Conservation (phyloP, 768 basidiomycete species). For the Collybia mongolica region DNA sequence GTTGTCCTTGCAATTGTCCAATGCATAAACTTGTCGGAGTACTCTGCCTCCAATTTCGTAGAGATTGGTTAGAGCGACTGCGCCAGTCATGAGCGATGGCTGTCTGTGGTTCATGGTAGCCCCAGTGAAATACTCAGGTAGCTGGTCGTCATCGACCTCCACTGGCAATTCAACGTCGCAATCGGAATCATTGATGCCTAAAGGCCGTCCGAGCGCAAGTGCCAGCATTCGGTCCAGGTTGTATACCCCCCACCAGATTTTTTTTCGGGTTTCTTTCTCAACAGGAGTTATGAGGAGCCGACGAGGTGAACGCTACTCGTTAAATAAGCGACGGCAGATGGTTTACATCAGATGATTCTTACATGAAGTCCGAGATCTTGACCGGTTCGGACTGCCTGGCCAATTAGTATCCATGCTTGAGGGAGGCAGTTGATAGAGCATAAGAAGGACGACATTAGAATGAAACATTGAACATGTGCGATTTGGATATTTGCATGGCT, state of each 20-base stretch:
- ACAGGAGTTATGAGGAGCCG: slow-evolving; percentile 66
- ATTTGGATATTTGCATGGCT: slow-evolving; percentile 84
- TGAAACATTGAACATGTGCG: slow-evolving; percentile 87
- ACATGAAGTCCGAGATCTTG: slow-evolving; percentile 94
- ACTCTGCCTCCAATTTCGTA: slow-evolving; percentile 87
- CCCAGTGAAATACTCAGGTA: slow-evolving; percentile 72
- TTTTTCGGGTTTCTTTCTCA: slow-evolving; percentile 86
- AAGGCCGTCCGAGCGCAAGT: slow-evolving; percentile 82
- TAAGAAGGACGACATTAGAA: slow-evolving; percentile 86
- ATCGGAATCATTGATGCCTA: slow-evolving; percentile 87
- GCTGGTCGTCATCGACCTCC: slow-evolving; percentile 77
- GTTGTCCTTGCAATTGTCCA: slow-evolving; percentile 74
- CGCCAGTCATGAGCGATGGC: slow-evolving; percentile 79
- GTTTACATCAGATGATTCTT: slow-evolving; percentile 29
- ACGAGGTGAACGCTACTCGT: slow-evolving; percentile 72
- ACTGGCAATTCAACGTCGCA: slow-evolving; percentile 87
- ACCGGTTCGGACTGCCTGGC: slow-evolving; percentile 85
- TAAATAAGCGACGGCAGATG: slow-evolving; percentile 15
- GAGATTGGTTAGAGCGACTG: slow-evolving; percentile 69
- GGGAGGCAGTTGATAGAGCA: slow-evolving; percentile 93
- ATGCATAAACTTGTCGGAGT: slow-evolving; percentile 77
- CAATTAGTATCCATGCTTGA: slow-evolving; percentile 90
- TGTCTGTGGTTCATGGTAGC: slow-evolving; percentile 52
- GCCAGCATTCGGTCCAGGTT: slow-evolving; percentile 91
- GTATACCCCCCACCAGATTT: slow-evolving; percentile 96